Evolutionary conservation across 2,329 filamentous ascomycete genomes (phyloP).

Genomic region (Geosmithia putterillii): DNA sequence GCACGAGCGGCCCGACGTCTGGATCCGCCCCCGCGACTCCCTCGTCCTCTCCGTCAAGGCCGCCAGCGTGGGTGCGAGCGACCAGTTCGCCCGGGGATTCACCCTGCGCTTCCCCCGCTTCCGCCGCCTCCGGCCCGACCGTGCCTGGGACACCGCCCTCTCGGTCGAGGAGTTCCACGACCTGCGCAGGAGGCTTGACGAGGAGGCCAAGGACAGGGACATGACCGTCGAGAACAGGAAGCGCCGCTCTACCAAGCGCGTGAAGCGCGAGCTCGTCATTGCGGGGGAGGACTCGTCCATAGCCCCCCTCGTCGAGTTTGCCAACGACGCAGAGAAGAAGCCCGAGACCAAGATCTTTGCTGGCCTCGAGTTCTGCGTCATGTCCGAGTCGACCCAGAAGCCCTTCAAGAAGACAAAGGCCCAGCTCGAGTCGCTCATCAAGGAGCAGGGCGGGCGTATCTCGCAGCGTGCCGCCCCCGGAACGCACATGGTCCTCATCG

Average conservation of each 20-base stretch:
- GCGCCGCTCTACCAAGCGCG: slow-evolving; percentile 39
- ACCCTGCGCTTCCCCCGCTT: slow-evolving; percentile 90
- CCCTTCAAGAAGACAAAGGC: slow-evolving; percentile 65
- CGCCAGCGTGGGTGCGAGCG: slow-evolving; percentile 60
- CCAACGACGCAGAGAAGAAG: slow-evolving; percentile 39
- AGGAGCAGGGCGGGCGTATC: slow-evolving; percentile 68
- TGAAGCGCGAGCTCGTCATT: slow-evolving; percentile 59
- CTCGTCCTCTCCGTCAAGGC: slow-evolving; percentile 84
- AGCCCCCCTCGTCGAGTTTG: slow-evolving; percentile 27
- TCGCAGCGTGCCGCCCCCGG: slow-evolving; percentile 59
- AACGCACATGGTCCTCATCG: slow-evolving; percentile 57
- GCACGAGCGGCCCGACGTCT: slow-evolving; percentile 73
- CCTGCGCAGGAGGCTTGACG: slow-evolving; percentile 55
- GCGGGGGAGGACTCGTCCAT: slow-evolving; percentile 47
- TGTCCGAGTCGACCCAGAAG: slow-evolving; percentile 55
- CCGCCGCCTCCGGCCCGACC: slow-evolving; percentile 68
- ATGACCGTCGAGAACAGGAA: slow-evolving; percentile 66
- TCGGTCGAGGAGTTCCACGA: slow-evolving; percentile 67
- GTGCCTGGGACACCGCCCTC: slow-evolving; percentile 69
- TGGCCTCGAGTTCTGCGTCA: slow-evolving; percentile 68
- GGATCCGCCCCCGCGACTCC: slow-evolving; percentile 84
- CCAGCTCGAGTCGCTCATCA: slow-evolving; percentile 70
- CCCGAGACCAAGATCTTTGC: slow-evolving; percentile 53
- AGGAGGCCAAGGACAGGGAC: slow-evolving; percentile 59
- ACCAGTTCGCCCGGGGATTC: slow-evolving; percentile 62